Evolutionary conservation across 2,329 filamentous ascomycete genomes (phyloP).

Genomic region (Epichloe brachyelytri): DNA sequence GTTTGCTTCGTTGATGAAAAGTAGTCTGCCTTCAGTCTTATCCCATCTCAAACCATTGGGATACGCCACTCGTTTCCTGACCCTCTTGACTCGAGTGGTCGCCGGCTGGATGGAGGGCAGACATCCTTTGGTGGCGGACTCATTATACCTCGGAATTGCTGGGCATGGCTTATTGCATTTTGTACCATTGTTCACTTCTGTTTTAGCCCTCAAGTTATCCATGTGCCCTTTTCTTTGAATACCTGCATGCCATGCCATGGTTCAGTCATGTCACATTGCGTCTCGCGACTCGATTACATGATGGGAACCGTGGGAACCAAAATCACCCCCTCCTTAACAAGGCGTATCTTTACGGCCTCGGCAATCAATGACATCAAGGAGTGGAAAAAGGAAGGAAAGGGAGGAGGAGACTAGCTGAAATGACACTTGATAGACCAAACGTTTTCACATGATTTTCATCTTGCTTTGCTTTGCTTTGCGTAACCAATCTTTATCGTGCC

Average conservation of each 20-base stretch:
- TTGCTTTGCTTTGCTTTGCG: neutral
- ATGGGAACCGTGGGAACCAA: neutral
- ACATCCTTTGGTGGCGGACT: neutral
- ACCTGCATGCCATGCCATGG: neutral
- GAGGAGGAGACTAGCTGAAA: neutral
- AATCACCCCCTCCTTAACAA: neutral
- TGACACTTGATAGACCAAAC: neutral
- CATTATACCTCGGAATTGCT: slow-evolving; percentile 4
- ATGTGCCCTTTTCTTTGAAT: neutral
- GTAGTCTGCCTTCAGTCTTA: neutral
- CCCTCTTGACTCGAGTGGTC: neutral
- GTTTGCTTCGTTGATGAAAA: neutral
- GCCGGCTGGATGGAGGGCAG: neutral
- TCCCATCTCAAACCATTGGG: neutral
- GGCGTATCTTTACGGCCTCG: neutral
- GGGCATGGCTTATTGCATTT: slow-evolving; percentile 3
- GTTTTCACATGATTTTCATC: neutral
- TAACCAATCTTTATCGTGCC: neutral
- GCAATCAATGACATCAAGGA: neutral
- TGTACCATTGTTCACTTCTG: neutral
- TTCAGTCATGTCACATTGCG: neutral
- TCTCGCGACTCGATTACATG: neutral
- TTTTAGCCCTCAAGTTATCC: neutral
- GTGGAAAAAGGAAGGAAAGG: neutral
- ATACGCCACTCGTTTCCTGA: neutral